phyloP scores from a whole-genome alignment of 371 early-diverging fungal genomes.

The Syncephalastrum contaminatum region DNA sequence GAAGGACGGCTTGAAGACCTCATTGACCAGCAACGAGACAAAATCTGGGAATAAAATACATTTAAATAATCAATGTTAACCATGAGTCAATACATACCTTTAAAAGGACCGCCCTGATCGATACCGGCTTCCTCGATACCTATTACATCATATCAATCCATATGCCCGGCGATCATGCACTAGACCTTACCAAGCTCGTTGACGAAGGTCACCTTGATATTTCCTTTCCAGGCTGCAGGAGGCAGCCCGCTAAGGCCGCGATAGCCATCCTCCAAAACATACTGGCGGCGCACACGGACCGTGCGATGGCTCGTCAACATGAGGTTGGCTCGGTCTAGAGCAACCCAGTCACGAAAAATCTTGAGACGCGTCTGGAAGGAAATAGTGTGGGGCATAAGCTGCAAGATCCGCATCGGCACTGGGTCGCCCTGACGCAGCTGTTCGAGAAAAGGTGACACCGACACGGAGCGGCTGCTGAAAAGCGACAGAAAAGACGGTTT shows the following conservation, averaged over 20 bases:
- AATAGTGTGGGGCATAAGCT: constrained; percentile 85
- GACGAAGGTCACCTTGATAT: constrained; percentile 81
- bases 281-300: constrained; percentile 67
- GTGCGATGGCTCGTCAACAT: constrained; percentile 28
- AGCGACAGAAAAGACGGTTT: constrained; percentile 27
- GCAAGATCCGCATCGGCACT: constrained; percentile 61
- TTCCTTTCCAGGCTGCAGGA: constrained; percentile 62
- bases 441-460: constrained; percentile 31
- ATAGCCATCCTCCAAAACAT: constrained; percentile 84
- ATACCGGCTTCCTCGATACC: constrained; percentile 86
- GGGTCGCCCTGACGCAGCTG: constrained; percentile 50
- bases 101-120: constrained; percentile 94
- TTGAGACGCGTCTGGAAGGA: constrained; percentile 79
- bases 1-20: constrained; percentile 76
- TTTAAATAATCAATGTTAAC: constrained; percentile 29
- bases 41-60: constrained; percentile 71
- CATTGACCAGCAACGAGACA: constrained; percentile 68
- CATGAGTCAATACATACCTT: constrained; percentile 37
- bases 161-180: neutral
- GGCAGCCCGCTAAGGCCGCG: constrained; percentile 52
- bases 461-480: constrained; percentile 17
- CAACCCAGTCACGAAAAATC: constrained; percentile 76
- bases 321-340: constrained; percentile 44
- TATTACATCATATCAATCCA: constrained; percentile 10
- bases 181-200: constrained; percentile 55